A percentile compares a stretch with the other conserved stretches of the same genome.
phyloP scores from a whole-genome alignment of 148 eudicot species.

The Bassia scoparia region DNA sequence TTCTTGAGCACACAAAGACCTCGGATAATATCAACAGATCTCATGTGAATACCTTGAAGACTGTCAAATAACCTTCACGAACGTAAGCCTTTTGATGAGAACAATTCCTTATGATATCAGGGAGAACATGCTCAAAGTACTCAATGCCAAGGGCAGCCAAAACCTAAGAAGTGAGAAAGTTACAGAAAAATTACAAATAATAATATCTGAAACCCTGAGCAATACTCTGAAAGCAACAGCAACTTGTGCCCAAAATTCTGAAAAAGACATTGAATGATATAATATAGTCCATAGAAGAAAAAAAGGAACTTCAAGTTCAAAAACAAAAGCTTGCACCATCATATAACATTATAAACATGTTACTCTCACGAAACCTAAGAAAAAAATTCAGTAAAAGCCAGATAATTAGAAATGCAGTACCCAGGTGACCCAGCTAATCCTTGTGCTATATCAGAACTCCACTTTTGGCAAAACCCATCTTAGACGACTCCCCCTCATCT shows the following conservation, averaged over 20 bases:
- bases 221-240: not conserved
- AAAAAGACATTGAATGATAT: not conserved
- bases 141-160: slow-evolving; percentile 87
- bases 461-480: no score
- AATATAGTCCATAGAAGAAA: not conserved
- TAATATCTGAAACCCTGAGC: not conserved
- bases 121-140: slow-evolving; percentile 82
- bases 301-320: not conserved
- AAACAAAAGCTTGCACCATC: no score
- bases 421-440: no score
- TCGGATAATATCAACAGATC: slow-evolving; percentile 38
- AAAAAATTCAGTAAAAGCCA: no score
- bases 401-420: no score
- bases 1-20: slow-evolving; percentile 88
- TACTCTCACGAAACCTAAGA: no score
- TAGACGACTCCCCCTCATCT: no score
- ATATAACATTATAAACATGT: no score
- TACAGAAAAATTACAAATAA: not conserved
- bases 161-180: slow-evolving; percentile 43
- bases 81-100: slow-evolving; percentile 94
- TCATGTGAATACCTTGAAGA: slow-evolving; percentile 62
- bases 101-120: slow-evolving; percentile 81
- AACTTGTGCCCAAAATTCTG: not conserved
- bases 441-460: no score
- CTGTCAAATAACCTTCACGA: slow-evolving; percentile 87